phyloP scores from a whole-genome alignment of 1,284 basidiomycete species.

The Xerocomus minutiporus region DNA sequence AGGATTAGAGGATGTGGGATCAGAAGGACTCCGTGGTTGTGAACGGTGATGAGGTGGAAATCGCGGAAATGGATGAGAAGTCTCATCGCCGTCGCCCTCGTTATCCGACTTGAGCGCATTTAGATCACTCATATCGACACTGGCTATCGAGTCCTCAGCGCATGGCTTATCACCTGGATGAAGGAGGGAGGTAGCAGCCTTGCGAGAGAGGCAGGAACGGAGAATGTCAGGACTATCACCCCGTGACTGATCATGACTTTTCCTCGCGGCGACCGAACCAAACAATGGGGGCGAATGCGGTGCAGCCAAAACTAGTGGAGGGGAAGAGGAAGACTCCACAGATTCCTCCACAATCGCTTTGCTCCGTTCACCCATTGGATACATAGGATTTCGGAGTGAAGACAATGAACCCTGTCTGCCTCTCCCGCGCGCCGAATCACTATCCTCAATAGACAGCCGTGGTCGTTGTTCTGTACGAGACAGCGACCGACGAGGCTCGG shows the following conservation, averaged over 20 bases:
- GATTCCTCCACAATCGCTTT: slow-evolving; percentile 21
- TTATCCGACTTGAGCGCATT: slow-evolving; percentile 29
- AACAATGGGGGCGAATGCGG: slow-evolving; percentile 10
- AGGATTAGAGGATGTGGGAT: slow-evolving; percentile 8
- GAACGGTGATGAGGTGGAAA: slow-evolving; percentile 24
- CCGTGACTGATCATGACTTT: slow-evolving; percentile 8
- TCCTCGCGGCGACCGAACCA: slow-evolving; percentile 7
- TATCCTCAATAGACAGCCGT: slow-evolving; percentile 18
- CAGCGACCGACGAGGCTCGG: slow-evolving; percentile 18
- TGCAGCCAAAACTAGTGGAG: neutral
- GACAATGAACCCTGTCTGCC: slow-evolving; percentile 29
- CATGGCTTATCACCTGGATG: slow-evolving; percentile 5
- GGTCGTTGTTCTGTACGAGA: slow-evolving; percentile 18
- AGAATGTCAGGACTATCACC: slow-evolving; percentile 20
- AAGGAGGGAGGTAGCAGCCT: neutral
- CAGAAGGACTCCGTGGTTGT: slow-evolving; percentile 6
- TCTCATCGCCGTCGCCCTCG: slow-evolving; percentile 25
- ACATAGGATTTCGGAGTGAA: slow-evolving; percentile 28
- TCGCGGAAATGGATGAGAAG: slow-evolving; percentile 28
- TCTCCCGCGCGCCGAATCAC: slow-evolving; percentile 15
- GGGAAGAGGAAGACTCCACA: slow-evolving; percentile 1
- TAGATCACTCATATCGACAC: slow-evolving; percentile 31
- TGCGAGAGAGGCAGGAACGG: slow-evolving; percentile 16
- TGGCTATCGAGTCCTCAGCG: slow-evolving; percentile 26
- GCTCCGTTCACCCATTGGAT: slow-evolving; percentile 9